Evolutionary conservation across 208 protist genomes (phyloP).

Genomic region (Phytomonas sp.): DNA sequence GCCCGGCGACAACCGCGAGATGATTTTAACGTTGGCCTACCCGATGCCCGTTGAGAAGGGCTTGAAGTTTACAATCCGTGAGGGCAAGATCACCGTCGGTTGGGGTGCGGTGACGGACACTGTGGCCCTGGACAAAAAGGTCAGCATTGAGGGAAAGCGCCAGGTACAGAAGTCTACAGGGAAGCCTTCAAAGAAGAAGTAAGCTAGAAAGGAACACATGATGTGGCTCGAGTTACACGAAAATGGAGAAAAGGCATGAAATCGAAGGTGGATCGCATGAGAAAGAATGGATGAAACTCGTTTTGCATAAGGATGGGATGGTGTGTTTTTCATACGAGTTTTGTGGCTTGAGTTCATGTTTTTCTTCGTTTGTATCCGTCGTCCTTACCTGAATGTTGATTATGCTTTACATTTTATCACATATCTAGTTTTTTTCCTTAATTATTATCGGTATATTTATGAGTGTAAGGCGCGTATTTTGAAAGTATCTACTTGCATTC

Average conservation of each 20-base stretch:
- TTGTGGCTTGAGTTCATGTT: constrained; percentile 9
- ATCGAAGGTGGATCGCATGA: background rate
- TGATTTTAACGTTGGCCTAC: constrained; percentile 90
- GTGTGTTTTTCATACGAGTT: background rate
- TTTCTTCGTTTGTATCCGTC: constrained; percentile 14
- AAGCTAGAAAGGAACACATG: constrained; percentile 4
- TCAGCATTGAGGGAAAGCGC: constrained; percentile 75
- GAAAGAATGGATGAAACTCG: background rate
- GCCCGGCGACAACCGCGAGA: constrained; percentile 96
- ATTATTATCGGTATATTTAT: constrained; percentile 11
- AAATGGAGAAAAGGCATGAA: constrained; percentile 1
- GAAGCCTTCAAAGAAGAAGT: constrained; percentile 50
- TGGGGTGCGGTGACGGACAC: constrained; percentile 96
- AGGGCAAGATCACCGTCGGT: constrained; percentile 98
- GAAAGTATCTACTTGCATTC: background rate
- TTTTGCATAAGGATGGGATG: background rate
- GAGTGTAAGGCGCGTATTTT: background rate
- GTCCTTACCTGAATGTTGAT: background rate
- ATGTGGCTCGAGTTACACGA: constrained; percentile 3
- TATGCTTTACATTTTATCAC: constrained; percentile 5
- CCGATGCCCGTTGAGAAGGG: constrained; percentile 92
- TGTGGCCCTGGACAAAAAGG: constrained; percentile 79
- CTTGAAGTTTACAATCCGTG: constrained; percentile 97
- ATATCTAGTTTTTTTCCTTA: constrained; percentile 7
- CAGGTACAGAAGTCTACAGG: constrained; percentile 8